These are phyloP conservation scores for Litsea cubeba DNA, from an alignment of 164 flowering plant genomes.

Conservation along the genomic window DNA sequence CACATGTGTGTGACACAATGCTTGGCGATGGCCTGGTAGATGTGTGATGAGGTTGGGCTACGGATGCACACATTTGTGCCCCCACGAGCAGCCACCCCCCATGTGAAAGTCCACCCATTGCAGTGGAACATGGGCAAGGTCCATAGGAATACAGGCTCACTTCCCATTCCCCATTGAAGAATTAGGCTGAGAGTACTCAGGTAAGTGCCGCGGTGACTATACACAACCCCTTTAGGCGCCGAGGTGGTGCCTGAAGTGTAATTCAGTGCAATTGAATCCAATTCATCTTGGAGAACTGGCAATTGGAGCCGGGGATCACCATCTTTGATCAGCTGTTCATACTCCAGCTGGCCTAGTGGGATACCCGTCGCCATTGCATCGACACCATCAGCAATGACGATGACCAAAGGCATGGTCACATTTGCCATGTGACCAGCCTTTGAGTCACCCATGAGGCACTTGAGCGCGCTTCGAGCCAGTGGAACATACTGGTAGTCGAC, in stretches of 20 bases:
- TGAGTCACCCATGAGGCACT: background rate
- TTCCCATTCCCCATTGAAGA: constrained; percentile 71
- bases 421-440: background rate
- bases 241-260: constrained; percentile 96
- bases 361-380: constrained; percentile 43
- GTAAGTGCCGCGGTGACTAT: constrained; percentile 82
- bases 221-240: constrained; percentile 83
- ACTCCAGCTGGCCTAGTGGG: constrained; percentile 53
- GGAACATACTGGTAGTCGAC: constrained; percentile 54
- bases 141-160: constrained; percentile 78
- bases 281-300: constrained; percentile 42
- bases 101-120: constrained; percentile 95
- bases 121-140: constrained; percentile 97
- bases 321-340: constrained; percentile 48
- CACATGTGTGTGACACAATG: constrained; percentile 91
- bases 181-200: constrained; percentile 68
- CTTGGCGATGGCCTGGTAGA: constrained; percentile 43
- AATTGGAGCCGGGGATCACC: constrained; percentile 37
- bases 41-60: constrained; percentile 50
- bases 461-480: constrained; percentile 48
- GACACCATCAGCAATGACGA: constrained; percentile 59
- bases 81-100: constrained; percentile 92
- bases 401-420: constrained; percentile 33
- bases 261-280: constrained; percentile 74
- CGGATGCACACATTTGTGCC: constrained; percentile 91